Percentiles rank a stretch among this genome's conserved stretches.
phyloP scores from a whole-genome alignment of 1,284 basidiomycete species.

The Cryptococcus wingfieldii region DNA sequence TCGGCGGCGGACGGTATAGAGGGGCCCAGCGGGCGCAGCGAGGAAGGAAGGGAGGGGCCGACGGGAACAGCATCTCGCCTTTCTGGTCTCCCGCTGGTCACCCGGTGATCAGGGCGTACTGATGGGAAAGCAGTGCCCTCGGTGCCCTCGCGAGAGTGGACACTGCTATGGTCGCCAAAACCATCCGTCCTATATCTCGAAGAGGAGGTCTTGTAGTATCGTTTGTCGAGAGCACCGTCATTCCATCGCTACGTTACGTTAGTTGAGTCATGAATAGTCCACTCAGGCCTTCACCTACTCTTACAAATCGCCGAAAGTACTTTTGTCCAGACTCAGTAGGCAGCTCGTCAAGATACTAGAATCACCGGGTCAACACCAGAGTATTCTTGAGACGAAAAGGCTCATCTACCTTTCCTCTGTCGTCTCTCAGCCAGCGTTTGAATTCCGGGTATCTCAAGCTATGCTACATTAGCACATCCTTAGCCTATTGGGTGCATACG shows the following conservation, averaged over 20 bases:
- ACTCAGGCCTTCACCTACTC: conserved; percentile 20
- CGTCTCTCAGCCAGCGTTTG: conserved; percentile 39
- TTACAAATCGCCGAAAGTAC: conserved; percentile 47
- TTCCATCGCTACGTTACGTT: conserved; percentile 39
- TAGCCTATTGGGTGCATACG: conserved; percentile 9
- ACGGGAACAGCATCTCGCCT: not conserved
- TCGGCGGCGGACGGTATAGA: conserved; percentile 33
- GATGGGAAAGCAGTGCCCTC: not conserved
- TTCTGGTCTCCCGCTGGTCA: not conserved
- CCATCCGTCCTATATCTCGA: too few species aligned
- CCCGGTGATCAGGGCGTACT: not conserved
- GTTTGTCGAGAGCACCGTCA: conserved; percentile 34
- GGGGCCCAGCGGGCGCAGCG: conserved; percentile 15
- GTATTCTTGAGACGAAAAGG: not conserved
- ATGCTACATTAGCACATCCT: not conserved
- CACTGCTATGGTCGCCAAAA: too few species aligned
- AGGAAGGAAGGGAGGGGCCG: conserved; percentile 9
- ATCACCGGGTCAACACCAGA: not conserved
- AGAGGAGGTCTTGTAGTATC: conserved; percentile 23
- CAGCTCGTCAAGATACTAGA: conserved; percentile 44
- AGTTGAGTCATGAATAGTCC: too few species aligned
- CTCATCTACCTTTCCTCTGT: conserved; percentile 24
- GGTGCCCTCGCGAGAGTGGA: not conserved
- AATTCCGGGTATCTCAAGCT: conserved; percentile 36
- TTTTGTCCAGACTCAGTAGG: conserved; percentile 39